Percentiles rank a stretch among this genome's conserved stretches.
These are phyloP conservation scores for Glycine tomentella DNA, from an alignment of 306 rosid species.

Conservation along the genomic window DNA sequence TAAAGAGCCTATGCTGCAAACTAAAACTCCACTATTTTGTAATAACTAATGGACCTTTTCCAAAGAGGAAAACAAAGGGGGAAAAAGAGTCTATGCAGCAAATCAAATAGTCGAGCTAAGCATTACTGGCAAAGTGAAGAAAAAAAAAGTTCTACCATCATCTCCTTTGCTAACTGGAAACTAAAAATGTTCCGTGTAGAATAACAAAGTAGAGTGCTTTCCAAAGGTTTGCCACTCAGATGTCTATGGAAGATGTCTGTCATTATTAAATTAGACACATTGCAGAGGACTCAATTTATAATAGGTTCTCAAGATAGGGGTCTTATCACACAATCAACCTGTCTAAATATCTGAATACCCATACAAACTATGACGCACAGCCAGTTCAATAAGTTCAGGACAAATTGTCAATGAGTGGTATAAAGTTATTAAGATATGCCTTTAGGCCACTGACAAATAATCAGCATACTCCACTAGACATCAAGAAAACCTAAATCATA, in stretches of 20 bases:
- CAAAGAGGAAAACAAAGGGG: not conserved
- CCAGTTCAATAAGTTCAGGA: too few species aligned
- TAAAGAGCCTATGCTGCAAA: not conserved
- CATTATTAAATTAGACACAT: not conserved
- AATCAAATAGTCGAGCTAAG: not conserved
- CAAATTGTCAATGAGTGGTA: too few species aligned
- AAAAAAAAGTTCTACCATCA: too few species aligned
- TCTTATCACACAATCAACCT: slow-evolving; percentile 3
- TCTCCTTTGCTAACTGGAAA: too few species aligned
- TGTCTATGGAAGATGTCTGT: not conserved
- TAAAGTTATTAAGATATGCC: not conserved
- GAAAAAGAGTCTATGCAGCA: not conserved
- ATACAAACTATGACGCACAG: not conserved
- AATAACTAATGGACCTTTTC: not conserved
- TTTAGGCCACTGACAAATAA: not conserved
- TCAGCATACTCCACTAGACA: not conserved
- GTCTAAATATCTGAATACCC: not conserved
- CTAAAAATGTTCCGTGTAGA: too few species aligned
- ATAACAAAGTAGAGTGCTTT: slow-evolving; percentile 5
- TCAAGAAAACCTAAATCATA: not conserved
- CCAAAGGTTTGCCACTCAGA: not conserved
- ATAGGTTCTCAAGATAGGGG: slow-evolving; percentile 6
- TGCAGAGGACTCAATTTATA: not conserved
- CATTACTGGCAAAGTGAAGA: too few species aligned
- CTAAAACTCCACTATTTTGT: not conserved